These are phyloP conservation scores for Podospora tetraspora DNA, from an alignment of 495 filamentous ascomycete species.

Conservation along the genomic window DNA sequence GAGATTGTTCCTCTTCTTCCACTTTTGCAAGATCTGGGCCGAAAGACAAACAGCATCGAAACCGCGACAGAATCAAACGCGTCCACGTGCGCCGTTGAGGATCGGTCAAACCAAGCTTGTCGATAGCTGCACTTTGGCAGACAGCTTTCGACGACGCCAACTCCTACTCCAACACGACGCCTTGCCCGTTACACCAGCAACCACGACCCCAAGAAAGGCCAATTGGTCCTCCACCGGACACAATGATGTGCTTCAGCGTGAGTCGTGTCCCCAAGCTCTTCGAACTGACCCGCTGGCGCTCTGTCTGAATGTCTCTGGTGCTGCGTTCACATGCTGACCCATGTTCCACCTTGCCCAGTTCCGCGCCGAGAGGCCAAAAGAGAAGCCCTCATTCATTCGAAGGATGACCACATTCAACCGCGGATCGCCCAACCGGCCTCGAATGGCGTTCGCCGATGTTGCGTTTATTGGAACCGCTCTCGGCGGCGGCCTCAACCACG, in stretches of 20 bases:
- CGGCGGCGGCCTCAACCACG: conserved; percentile 15
- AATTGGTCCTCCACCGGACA: conserved; percentile 10
- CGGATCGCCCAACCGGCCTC: conserved; percentile 21
- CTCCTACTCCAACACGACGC: conserved; percentile 5
- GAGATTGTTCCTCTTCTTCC: background rate
- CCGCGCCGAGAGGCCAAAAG: conserved; percentile 15
- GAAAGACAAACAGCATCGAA: background rate
- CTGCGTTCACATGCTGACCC: conserved; percentile 2
- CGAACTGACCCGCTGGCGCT: background rate
- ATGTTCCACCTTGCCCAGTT: conserved; percentile 11
- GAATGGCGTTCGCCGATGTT: conserved; percentile 18
- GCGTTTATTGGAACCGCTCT: conserved; percentile 19
- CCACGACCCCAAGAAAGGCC: conserved; percentile 5
- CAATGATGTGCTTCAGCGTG: conserved; percentile 23
- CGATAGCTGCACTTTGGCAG: background rate
- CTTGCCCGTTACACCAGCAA: conserved; percentile 1
- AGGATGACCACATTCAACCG: conserved; percentile 27
- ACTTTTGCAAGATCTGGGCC: background rate
- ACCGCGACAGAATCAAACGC: background rate
- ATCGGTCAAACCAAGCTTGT: background rate
- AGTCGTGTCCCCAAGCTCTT: background rate
- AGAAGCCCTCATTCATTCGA: conserved; percentile 26
- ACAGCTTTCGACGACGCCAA: background rate
- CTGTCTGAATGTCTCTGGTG: background rate
- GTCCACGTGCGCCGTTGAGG: background rate